A percentile compares a stretch with the other conserved stretches of the same genome.
These are phyloP conservation scores for Penicillium angulare DNA, from an alignment of 495 filamentous ascomycete species.

Conservation along the genomic window DNA sequence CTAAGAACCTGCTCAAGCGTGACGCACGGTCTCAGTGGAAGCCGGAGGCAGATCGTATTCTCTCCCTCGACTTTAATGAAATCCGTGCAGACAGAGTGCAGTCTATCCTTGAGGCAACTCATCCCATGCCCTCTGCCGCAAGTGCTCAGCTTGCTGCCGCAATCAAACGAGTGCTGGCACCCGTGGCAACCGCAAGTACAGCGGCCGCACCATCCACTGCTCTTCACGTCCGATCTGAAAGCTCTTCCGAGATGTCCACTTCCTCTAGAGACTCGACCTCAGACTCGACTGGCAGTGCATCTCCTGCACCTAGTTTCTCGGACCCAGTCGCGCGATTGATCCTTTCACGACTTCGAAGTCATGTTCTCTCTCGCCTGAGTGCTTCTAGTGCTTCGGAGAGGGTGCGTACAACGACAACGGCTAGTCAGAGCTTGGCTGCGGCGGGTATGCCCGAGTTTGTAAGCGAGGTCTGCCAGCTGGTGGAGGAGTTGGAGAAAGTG, in stretches of 20 bases:
- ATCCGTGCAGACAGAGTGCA: constrained; percentile 63
- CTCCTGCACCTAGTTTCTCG: constrained; percentile 43
- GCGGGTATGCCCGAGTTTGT: constrained; percentile 88
- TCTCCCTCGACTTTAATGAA: constrained; percentile 55
- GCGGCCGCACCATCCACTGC: constrained; percentile 36
- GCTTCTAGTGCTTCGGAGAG: constrained; percentile 77
- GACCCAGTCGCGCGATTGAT: constrained; percentile 83
- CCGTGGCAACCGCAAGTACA: constrained; percentile 38
- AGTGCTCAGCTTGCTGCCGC: constrained; percentile 46
- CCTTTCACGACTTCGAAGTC: constrained; percentile 68
- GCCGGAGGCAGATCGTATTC: constrained; percentile 74
- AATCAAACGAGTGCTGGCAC: constrained; percentile 55
- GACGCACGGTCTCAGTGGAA: constrained; percentile 91
- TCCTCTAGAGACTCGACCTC: constrained; percentile 7
- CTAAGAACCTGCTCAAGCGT: constrained; percentile 92
- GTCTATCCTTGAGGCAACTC: constrained; percentile 73
- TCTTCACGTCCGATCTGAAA: constrained; percentile 33
- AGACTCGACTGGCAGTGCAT: constrained; percentile 6
- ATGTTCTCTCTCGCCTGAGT: constrained; percentile 73
- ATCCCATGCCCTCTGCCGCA: constrained; percentile 66
- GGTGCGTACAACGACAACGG: constrained; percentile 75
- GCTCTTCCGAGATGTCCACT: constrained; percentile 3
- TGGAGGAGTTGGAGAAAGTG: constrained; percentile 74
- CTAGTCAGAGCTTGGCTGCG: constrained; percentile 76
- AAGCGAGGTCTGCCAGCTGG: constrained; percentile 74